Evolutionary conservation across 1,284 basidiomycete genomes (phyloP).

Genomic region (Puccinia novopanici): DNA sequence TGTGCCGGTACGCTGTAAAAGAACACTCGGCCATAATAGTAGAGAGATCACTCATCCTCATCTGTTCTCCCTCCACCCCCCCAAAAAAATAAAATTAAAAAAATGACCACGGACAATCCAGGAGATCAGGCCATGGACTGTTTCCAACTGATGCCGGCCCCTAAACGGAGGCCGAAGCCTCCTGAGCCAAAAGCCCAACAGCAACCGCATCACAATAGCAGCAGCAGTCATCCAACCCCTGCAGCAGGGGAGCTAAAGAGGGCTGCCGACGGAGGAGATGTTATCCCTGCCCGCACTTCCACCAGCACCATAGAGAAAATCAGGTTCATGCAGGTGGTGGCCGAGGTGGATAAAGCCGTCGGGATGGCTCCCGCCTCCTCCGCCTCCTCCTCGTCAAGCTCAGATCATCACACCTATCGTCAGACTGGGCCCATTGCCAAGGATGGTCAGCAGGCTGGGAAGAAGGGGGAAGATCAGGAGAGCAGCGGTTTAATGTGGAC

Average conservation of each 20-base stretch:
- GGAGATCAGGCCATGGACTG: slow-evolving; percentile 7
- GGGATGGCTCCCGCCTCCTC: slow-evolving; percentile 8
- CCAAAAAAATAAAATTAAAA: neutral
- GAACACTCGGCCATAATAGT: no score
- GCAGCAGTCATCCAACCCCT: neutral
- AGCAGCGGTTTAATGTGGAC: slow-evolving; percentile 2
- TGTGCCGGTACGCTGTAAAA: slow-evolving; percentile 24
- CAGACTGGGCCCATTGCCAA: neutral
- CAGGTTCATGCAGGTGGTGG: slow-evolving; percentile 24
- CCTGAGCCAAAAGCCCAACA: neutral
- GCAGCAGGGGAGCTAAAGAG: slow-evolving; percentile 18
- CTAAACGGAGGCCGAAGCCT: neutral
- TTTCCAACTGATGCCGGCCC: slow-evolving; percentile 15
- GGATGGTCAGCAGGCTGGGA: neutral
- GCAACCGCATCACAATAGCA: neutral
- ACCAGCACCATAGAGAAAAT: slow-evolving; percentile 15
- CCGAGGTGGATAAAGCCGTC: slow-evolving; percentile 35
- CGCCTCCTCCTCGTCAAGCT: neutral
- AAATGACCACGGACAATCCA: neutral
- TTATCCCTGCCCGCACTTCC: neutral
- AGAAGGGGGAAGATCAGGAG: neutral
- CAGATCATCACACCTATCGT: neutral
- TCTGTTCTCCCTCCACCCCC: neutral
- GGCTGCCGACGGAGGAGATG: slow-evolving; percentile 18
- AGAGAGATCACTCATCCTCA: no score